phyloP scores from a whole-genome alignment of 176 grass and related monocot genomes.

The Metroxylon sagu region DNA sequence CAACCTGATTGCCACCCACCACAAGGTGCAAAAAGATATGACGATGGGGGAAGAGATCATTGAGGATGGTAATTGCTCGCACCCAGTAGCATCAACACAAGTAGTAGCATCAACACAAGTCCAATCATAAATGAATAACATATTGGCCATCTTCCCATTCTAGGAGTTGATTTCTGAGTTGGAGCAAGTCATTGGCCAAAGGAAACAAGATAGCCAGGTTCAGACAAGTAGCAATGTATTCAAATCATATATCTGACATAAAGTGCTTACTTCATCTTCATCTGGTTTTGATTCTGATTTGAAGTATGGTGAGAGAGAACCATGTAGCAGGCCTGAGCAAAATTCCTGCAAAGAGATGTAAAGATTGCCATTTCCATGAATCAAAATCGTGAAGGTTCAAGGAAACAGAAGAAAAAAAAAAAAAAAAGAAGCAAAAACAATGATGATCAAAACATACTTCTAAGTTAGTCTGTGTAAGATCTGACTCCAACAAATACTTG shows the following conservation, averaged over 20 bases:
- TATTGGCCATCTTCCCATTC: too few species aligned
- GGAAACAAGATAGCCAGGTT: too few species aligned
- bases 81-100: too few species aligned
- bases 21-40: too few species aligned
- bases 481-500: conserved; percentile 65
- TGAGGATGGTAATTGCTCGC: too few species aligned
- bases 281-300: conserved; percentile 50
- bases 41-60: too few species aligned
- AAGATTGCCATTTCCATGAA: neutral
- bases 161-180: too few species aligned
- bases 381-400: too few species aligned
- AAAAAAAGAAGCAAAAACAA: neutral
- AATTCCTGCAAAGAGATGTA: conserved; percentile 40
- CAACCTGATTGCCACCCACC: too few species aligned
- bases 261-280: conserved; percentile 57
- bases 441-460: conserved; percentile 19
- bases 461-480: conserved; percentile 42
- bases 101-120: too few species aligned
- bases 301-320: conserved; percentile 41
- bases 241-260: neutral
- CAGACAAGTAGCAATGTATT: neutral
- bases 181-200: too few species aligned
- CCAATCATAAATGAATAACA: too few species aligned
- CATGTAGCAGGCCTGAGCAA: conserved; percentile 41
- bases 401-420: neutral